These are phyloP conservation scores for Venturia aucupariae DNA, from an alignment of 2,329 filamentous ascomycete species.

Conservation along the genomic window DNA sequence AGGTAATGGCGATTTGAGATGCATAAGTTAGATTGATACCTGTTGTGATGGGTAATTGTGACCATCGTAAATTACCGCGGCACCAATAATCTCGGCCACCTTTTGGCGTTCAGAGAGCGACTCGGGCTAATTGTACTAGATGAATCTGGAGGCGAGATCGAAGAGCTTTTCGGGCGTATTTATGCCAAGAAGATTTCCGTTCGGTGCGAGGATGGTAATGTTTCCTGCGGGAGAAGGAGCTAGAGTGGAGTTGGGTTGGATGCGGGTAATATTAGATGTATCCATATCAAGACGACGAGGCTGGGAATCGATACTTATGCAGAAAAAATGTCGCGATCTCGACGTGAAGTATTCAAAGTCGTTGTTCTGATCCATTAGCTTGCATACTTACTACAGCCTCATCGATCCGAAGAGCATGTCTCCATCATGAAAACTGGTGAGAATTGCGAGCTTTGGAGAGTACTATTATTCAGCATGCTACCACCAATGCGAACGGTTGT, in stretches of 20 bases:
- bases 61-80: conserved; percentile 15
- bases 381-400: background rate
- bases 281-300: background rate
- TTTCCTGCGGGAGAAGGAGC: background rate
- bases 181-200: background rate
- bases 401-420: too few relatives aligned
- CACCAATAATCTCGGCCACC: conserved; percentile 13
- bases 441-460: too few relatives aligned
- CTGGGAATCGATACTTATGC: background rate
- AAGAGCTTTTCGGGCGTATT: conserved; percentile 9
- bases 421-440: too few relatives aligned
- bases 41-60: conserved; percentile 3
- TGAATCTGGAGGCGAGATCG: conserved; percentile 14
- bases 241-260: background rate
- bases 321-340: background rate
- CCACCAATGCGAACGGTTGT: background rate
- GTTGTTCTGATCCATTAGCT: background rate
- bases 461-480: background rate
- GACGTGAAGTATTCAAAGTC: conserved; percentile 2
- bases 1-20: conserved; percentile 7
- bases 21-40: conserved; percentile 14
- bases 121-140: conserved; percentile 15
- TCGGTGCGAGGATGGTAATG: background rate
- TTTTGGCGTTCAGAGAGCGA: conserved; percentile 11
- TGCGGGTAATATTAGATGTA: background rate